phyloP scores from a whole-genome alignment of 345 rosid genomes.

The Citrus sp. region DNA sequence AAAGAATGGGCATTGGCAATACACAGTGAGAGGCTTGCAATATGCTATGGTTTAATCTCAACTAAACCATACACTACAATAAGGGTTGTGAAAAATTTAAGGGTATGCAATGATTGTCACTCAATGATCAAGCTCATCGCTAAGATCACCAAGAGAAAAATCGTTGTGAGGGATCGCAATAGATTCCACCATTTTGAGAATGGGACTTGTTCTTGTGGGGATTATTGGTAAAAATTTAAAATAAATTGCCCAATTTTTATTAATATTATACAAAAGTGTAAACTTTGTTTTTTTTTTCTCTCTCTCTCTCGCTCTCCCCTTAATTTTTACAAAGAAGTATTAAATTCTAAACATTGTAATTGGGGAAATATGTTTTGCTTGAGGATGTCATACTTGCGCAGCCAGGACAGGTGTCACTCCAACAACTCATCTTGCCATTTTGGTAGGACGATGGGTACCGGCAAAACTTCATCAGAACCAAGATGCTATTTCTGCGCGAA shows the following conservation, averaged over 20 bases:
- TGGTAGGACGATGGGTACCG: background rate
- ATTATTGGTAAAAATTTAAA: slow-evolving; percentile 26
- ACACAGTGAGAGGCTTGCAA: slow-evolving; percentile 42
- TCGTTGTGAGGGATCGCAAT: slow-evolving; percentile 37
- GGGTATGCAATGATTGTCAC: slow-evolving; percentile 41
- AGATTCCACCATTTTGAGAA: slow-evolving; percentile 40
- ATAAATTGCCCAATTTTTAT: background rate
- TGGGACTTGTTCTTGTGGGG: slow-evolving; percentile 38
- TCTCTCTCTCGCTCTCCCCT: background rate
- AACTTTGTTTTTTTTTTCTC: too few relatives aligned
- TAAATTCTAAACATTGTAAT: background rate
- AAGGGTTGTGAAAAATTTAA: slow-evolving; percentile 35
- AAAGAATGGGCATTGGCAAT: slow-evolving; percentile 38
- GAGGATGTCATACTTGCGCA: background rate
- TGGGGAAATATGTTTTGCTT: background rate
- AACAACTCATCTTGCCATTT: background rate
- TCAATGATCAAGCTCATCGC: slow-evolving; percentile 34
- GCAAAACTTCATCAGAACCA: background rate
- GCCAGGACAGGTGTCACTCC: background rate
- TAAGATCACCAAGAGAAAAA: slow-evolving; percentile 30
- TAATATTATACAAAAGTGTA: too few relatives aligned
- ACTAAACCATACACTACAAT: slow-evolving; percentile 29
- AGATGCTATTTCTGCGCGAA: background rate
- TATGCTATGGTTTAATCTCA: slow-evolving; percentile 37
- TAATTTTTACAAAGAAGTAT: background rate